Conservation (phyloP, 2,329 filamentous ascomycete genomes). For the Alternaria brassicae region DNA sequence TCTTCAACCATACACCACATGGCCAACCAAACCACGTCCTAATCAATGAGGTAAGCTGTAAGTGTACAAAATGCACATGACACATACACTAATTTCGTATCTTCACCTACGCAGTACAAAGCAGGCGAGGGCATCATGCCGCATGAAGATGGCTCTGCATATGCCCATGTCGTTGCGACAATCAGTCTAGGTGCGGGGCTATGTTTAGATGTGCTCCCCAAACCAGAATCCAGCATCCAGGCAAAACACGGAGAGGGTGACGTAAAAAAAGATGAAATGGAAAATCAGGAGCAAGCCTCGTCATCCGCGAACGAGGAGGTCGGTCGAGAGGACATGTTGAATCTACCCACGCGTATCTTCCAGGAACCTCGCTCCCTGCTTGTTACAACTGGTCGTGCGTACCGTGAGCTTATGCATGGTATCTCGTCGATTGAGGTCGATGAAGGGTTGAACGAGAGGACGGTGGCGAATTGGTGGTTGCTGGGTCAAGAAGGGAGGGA, state of each 20-base stretch:
- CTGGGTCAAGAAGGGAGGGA: conserved; percentile 58
- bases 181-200: conserved; percentile 81
- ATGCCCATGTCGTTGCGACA: conserved; percentile 87
- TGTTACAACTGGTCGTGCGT: conserved; percentile 72
- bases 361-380: conserved; percentile 85
- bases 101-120: too few relatives aligned
- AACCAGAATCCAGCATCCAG: conserved; percentile 49
- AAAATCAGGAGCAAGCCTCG: not conserved
- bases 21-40: conserved; percentile 84
- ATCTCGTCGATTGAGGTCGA: conserved; percentile 73
- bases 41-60: too few relatives aligned
- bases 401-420: conserved; percentile 75
- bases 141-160: conserved; percentile 90
- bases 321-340: conserved; percentile 13
- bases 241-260: conserved; percentile 31
- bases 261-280: not conserved
- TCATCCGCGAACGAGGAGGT: not conserved
- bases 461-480: conserved; percentile 73
- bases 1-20: conserved; percentile 74
- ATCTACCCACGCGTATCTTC: conserved; percentile 63
- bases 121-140: conserved; percentile 95
- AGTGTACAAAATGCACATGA: too few relatives aligned
- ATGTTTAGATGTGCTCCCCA: conserved; percentile 74
- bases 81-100: too few relatives aligned
- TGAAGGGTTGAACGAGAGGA: conserved; percentile 65